phyloP scores from a whole-genome alignment of 2,329 filamentous ascomycete genomes.

The Ascochyta rabiei region DNA sequence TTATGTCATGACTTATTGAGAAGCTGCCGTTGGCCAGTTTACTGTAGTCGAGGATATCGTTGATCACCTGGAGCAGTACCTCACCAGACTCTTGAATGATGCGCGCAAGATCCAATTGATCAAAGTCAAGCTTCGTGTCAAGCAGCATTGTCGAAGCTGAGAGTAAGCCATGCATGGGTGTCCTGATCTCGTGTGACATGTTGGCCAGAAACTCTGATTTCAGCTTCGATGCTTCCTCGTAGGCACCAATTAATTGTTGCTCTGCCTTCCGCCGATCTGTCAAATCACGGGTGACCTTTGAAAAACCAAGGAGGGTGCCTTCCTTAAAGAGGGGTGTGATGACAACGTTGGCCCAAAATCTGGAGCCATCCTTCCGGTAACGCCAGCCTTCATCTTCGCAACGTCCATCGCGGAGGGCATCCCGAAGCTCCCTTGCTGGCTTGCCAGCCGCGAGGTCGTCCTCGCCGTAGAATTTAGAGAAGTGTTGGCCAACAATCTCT shows the following conservation, averaged over 20 bases:
- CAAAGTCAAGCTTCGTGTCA: slow-evolving; percentile 58
- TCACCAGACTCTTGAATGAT: slow-evolving; percentile 66
- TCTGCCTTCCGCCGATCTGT: slow-evolving; percentile 63
- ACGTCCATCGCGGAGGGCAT: slow-evolving; percentile 61
- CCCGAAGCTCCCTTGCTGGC: slow-evolving; percentile 58
- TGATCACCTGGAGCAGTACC: slow-evolving; percentile 66
- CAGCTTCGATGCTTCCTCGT: slow-evolving; percentile 67
- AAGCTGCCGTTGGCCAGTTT: slow-evolving; percentile 67
- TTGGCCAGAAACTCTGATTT: slow-evolving; percentile 68
- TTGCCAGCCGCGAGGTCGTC: slow-evolving; percentile 59
- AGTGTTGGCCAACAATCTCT: slow-evolving; percentile 65
- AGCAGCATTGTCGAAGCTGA: slow-evolving; percentile 64
- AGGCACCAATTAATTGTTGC: slow-evolving; percentile 61
- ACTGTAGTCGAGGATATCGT: slow-evolving; percentile 71
- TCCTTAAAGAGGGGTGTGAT: slow-evolving; percentile 63
- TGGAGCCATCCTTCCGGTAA: slow-evolving; percentile 62
- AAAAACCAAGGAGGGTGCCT: slow-evolving; percentile 61
- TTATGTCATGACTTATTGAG: slow-evolving; percentile 60
- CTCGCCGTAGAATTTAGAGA: slow-evolving; percentile 62
- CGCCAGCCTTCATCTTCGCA: slow-evolving; percentile 67
- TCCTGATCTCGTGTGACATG: slow-evolving; percentile 69
- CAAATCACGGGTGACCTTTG: slow-evolving; percentile 64
- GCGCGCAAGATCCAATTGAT: slow-evolving; percentile 62
- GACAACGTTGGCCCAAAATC: slow-evolving; percentile 66
- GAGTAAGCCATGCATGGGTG: slow-evolving; percentile 67